Evolutionary conservation across 1,139 yeast species (phyloP), one percentile per base, ranked within the genome.

Genomic region (Protomyces gravidus): DNA sequence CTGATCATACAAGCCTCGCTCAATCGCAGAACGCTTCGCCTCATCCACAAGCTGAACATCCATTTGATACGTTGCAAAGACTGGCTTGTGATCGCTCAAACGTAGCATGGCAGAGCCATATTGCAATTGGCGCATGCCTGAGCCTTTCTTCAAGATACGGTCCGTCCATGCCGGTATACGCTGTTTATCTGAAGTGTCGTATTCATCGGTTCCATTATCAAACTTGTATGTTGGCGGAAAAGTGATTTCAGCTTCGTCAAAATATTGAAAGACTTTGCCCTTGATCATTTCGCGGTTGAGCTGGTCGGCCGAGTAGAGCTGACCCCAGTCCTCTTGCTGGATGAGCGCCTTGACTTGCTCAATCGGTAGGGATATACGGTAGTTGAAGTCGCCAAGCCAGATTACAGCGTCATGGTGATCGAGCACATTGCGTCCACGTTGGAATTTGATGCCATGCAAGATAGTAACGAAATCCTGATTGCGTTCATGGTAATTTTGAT

Each of bases 151-250:
- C 57, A 85, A 66, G 57, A 85, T 82, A 57, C 99, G 76, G 73
- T 92, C 98, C 0, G 97, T 92, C 97, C 97, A 92, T 0, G 97
- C 89, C 1, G 98, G 98, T 26, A 86, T 85, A 65, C 98, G 79
- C 70, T 85, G 86, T 70, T 92, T 92, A 66, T 92, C 98, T 15
- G 95, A 85, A 0, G 95, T 81, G 71, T 92, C 98, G 70, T 89
- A 92, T 5, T 74, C 74, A 55, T 82, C 81, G 0, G 96, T 88
- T 2, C 95, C 95, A 61, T 88, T 89, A 70, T 92, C 96, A 72
- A 86, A 92, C 69, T 92, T 92, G 72, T 92, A 92, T 0, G 98
- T 92, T 9, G 98, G 98, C 53, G 84, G 80, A 68, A 92, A 92
- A 30, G 75, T 78, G 58, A 89, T 84, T 53, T 80, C 82, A 75